These are phyloP conservation scores for Chalara sp. DNA, from an alignment of 2,329 filamentous ascomycete species.

Conservation along the genomic window DNA sequence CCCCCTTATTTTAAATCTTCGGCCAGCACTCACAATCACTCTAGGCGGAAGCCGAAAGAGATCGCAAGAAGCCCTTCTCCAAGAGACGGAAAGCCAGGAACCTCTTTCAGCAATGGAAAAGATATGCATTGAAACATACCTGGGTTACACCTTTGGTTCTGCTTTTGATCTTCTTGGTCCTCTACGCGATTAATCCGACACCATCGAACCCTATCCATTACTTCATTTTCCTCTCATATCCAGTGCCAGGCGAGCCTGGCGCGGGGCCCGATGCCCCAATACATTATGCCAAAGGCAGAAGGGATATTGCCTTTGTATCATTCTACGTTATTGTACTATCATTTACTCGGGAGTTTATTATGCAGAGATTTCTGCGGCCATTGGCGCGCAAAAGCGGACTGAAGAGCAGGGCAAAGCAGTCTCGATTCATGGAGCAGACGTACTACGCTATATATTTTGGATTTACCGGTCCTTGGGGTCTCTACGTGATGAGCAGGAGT, in stretches of 20 bases:
- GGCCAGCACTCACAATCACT: background rate
- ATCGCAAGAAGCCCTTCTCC: conserved; percentile 26
- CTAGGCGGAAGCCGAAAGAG: conserved; percentile 22
- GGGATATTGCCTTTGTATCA: conserved; percentile 77
- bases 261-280: conserved; percentile 36
- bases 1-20: background rate
- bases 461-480: conserved; percentile 71
- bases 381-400: conserved; percentile 66
- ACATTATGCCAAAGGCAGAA: conserved; percentile 80
- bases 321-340: conserved; percentile 88
- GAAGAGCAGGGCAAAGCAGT: conserved; percentile 67
- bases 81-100: conserved; percentile 27
- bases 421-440: conserved; percentile 90
- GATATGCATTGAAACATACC: conserved; percentile 46
- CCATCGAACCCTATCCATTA: conserved; percentile 71
- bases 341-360: conserved; percentile 91
- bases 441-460: conserved; percentile 90
- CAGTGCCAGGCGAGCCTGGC: conserved; percentile 45
- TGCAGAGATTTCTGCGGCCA: conserved; percentile 81
- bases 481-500: conserved; percentile 85
- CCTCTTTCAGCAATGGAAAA: conserved; percentile 40
- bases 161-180: conserved; percentile 51
- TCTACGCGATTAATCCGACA: conserved; percentile 70
- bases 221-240: conserved; percentile 88
- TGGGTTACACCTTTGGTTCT: conserved; percentile 62